A percentile compares a stretch with the other conserved stretches of the same genome.
Evolutionary conservation across 306 rosid species (phyloP).

Genomic region (Arachis stenosperma): DNA sequence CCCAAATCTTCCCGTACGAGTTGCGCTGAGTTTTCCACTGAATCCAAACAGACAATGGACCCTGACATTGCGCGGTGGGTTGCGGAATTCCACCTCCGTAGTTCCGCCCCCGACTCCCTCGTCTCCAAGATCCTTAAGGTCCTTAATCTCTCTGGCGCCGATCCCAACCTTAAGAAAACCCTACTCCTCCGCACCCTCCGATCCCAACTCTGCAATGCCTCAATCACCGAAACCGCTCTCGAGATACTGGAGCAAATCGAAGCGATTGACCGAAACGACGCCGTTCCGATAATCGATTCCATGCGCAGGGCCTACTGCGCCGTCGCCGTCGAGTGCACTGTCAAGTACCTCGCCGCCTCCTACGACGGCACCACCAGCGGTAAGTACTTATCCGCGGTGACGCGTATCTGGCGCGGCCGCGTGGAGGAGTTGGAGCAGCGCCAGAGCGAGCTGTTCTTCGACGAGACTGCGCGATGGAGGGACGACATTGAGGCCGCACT

Average conservation of each 20-base stretch:
- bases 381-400: slow-evolving; percentile 53
- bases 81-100: slow-evolving; percentile 63
- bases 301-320: slow-evolving; percentile 68
- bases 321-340: slow-evolving; percentile 75
- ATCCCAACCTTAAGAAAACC: slow-evolving; percentile 61
- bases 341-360: slow-evolving; percentile 47
- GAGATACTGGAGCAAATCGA: slow-evolving; percentile 59
- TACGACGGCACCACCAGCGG: slow-evolving; percentile 40
- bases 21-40: neutral
- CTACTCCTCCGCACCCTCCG: slow-evolving; percentile 66
- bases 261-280: slow-evolving; percentile 41
- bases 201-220: slow-evolving; percentile 43
- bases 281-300: slow-evolving; percentile 30
- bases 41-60: slow-evolving; percentile 36
- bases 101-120: slow-evolving; percentile 45
- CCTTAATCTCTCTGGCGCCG: slow-evolving; percentile 50
- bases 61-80: slow-evolving; percentile 61
- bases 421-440: slow-evolving; percentile 22
- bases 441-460: slow-evolving; percentile 42
- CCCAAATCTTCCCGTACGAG: neutral
- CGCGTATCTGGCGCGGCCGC: slow-evolving; percentile 67
- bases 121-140: slow-evolving; percentile 40
- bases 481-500: slow-evolving; percentile 64
- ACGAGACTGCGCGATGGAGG: slow-evolving; percentile 52
- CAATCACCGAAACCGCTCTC: slow-evolving; percentile 51